Conservation (phyloP, 1,139 yeast species). For the Debaryomyces fabryi region DNA sequence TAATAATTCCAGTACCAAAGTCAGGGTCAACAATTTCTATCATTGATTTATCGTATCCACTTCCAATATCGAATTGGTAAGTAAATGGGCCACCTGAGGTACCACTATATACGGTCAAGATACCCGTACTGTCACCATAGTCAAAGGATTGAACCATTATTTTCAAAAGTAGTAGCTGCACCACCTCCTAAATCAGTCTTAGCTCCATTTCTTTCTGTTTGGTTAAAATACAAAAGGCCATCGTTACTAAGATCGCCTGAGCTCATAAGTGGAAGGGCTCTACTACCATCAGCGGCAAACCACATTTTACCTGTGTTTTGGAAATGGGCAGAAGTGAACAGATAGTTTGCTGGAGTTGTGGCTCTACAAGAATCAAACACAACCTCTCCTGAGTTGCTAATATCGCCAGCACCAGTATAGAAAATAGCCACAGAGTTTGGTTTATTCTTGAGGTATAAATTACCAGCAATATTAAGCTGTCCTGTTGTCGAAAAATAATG, state of each 20-base stretch:
- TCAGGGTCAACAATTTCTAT: slow-evolving; percentile 7
- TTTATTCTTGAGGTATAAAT: slow-evolving; percentile 21
- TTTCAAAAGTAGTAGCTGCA: slow-evolving; percentile 19
- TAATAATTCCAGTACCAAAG: slow-evolving; percentile 17
- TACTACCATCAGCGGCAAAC: slow-evolving; percentile 27
- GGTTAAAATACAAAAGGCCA: slow-evolving; percentile 31
- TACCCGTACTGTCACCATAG: slow-evolving; percentile 23
- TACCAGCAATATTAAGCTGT: slow-evolving; percentile 24
- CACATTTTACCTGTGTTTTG: slow-evolving; percentile 31
- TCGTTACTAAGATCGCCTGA: slow-evolving; percentile 27
- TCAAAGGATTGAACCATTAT: slow-evolving; percentile 25
- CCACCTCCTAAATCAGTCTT: slow-evolving; percentile 13
- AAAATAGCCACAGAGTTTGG: slow-evolving; percentile 10
- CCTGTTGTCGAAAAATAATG: slow-evolving; percentile 27
- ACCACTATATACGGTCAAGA: slow-evolving; percentile 19
- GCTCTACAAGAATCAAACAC: slow-evolving; percentile 23
- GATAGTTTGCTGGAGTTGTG: slow-evolving; percentile 15
- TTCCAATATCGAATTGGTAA: slow-evolving; percentile 26
- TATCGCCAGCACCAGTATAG: slow-evolving; percentile 16
- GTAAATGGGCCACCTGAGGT: slow-evolving; percentile 8
- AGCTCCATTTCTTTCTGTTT: slow-evolving; percentile 16
- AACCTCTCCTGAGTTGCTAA: slow-evolving; percentile 26
- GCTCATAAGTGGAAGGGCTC: slow-evolving; percentile 22
- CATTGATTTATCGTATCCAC: slow-evolving; percentile 14
- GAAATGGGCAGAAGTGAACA: slow-evolving; percentile 23